phyloP scores from a whole-genome alignment of 2,329 filamentous ascomycete species.

The Neofusicoccum ribis region DNA sequence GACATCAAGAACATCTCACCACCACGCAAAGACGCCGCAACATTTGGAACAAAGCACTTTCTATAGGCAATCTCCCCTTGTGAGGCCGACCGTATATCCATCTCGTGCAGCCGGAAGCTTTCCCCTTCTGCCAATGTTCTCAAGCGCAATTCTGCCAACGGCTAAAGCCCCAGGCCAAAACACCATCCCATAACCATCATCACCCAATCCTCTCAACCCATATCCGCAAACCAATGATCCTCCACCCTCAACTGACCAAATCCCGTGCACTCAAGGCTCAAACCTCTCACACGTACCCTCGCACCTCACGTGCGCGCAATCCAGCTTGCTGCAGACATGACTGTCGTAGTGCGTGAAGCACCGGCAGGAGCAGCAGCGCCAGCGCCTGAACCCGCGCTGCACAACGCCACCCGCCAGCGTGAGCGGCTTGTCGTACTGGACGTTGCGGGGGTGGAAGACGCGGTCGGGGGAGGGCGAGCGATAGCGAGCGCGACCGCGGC shows the following conservation, averaged over 20 bases:
- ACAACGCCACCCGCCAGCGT: neutral
- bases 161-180: neutral
- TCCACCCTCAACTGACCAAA: neutral
- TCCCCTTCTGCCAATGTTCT: neutral
- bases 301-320: slow-evolving; percentile 17
- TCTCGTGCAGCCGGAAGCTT: neutral
- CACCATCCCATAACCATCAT: neutral
- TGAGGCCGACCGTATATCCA: neutral
- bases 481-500: neutral
- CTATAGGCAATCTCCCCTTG: neutral
- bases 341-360: slow-evolving; percentile 20
- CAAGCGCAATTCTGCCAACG: neutral
- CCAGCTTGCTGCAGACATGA: slow-evolving; percentile 16
- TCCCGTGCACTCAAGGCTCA: neutral
- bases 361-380: slow-evolving; percentile 19
- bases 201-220: neutral
- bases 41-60: neutral
- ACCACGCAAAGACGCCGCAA: no score
- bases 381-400: slow-evolving; percentile 2
- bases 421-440: neutral
- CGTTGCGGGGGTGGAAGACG: neutral
- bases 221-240: neutral
- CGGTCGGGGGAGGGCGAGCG: neutral
- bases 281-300: neutral
- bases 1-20: no score